A percentile compares a stretch with the other conserved stretches of the same genome.
Evolutionary conservation across 176 grass and related monocot species (phyloP).

Genomic region (Cenchrus americanus): DNA sequence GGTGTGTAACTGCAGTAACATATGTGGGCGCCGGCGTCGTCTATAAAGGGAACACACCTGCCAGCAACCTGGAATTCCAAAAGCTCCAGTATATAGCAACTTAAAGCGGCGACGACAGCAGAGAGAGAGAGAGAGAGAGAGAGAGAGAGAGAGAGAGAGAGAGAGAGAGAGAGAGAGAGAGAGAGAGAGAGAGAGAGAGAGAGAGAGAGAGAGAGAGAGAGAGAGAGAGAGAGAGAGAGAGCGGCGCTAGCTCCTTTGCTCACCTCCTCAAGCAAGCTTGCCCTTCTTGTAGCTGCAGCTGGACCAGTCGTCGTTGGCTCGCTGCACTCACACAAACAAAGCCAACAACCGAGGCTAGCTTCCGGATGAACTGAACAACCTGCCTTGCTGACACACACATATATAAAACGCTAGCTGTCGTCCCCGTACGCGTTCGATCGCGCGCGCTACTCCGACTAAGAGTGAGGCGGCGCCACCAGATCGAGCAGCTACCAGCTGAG

Average conservation of each 20-base stretch:
- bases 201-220: too few relatives aligned
- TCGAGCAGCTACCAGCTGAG: background rate
- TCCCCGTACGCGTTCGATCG: background rate
- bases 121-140: too few relatives aligned
- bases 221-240: too few relatives aligned
- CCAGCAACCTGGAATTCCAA: background rate
- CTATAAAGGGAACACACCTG: too few relatives aligned
- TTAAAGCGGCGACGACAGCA: too few relatives aligned
- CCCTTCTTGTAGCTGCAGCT: background rate
- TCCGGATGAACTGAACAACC: background rate
- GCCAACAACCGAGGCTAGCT: background rate
- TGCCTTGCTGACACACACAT: background rate
- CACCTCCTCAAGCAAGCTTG: constrained; percentile 5
- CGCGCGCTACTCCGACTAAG: background rate
- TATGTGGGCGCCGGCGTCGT: too few relatives aligned
- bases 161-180: too few relatives aligned
- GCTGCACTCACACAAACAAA: background rate
- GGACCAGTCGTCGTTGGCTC: background rate
- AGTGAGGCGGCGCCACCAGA: background rate
- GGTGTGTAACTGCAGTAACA: too few relatives aligned
- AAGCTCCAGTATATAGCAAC: too few relatives aligned
- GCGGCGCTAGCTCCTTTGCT: background rate
- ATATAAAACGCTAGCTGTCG: background rate
- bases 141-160: too few relatives aligned
- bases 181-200: too few relatives aligned